Base-by-base conservation (phyloP, 1,139 yeast species). In the Arxiozyma bovina region DNA sequence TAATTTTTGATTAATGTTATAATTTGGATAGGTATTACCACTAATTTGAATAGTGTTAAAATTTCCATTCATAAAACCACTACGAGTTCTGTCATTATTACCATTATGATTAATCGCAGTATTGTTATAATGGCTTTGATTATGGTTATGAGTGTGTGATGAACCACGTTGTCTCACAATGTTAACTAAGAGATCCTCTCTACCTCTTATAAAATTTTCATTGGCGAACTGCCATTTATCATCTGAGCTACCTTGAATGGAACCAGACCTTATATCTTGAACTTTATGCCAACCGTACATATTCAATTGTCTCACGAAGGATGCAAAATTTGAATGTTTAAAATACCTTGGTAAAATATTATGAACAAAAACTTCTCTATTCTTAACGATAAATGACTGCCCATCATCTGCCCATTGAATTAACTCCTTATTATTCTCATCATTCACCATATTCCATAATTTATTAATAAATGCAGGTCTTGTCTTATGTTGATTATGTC, bases 281-380 rank as follows among this genome's bases (percentile, higher is more conserved):
- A 93, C 95, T 72, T 93, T 93, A 73, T 93, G 98, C 78, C 95
- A 93, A 63, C 94, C 99, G 66, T 93, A 93, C 76, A 93, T 91
- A 75, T 93, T 93, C 63, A 93, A 75, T 68, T 91, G 98, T 57
- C 98, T 80, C 9, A 91, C 98, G 74, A 93, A 93, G 61, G 93
- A 83, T 45, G 98, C 94, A 72, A 89, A 91, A 72, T 93, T 93
- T 56, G 90, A 82, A 71, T 93, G 98, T 65, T 91, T 91, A 74
- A 93, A 93, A 71, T 90, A 95, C 56, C 83, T 81, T 18, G 98
- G 98, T 52, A 93, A 75, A 40, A 91, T 85, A 53, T 82, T 82
- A 63, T 85, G 87, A 78, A 91, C 94, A 66, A 93, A 91, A 56
- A 81, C 82, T 67, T 93, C 98, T 53, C 96, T 78, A 63, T 89